phyloP scores from a whole-genome alignment of 805 yeast genomes.

The Candida coquimbonensis region DNA sequence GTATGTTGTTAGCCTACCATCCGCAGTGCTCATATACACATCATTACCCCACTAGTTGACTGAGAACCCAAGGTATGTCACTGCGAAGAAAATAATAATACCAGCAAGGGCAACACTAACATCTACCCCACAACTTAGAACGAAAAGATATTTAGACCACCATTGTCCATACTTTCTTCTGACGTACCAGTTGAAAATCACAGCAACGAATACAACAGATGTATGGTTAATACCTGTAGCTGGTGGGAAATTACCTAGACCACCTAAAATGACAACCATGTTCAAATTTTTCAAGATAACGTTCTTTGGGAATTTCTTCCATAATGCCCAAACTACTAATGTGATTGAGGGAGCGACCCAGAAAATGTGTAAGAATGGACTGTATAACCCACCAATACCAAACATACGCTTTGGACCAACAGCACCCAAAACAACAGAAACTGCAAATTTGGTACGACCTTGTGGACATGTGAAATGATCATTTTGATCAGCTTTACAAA shows the following conservation, averaged over 20 bases:
- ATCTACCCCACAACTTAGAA: slow-evolving; percentile 48
- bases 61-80: slow-evolving; percentile 34
- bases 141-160: slow-evolving; percentile 48
- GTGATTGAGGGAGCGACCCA: slow-evolving; percentile 24
- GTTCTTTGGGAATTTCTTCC: slow-evolving; percentile 37
- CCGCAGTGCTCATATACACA: slow-evolving; percentile 31
- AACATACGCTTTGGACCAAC: slow-evolving; percentile 42
- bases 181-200: slow-evolving; percentile 39
- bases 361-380: slow-evolving; percentile 31
- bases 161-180: slow-evolving; percentile 35
- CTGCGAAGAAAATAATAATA: slow-evolving; percentile 43
- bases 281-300: slow-evolving; percentile 12
- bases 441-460: slow-evolving; percentile 34
- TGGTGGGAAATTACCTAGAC: slow-evolving; percentile 45
- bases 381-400: slow-evolving; percentile 51
- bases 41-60: slow-evolving; percentile 64
- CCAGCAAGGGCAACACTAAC: slow-evolving; percentile 61
- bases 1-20: slow-evolving; percentile 17
- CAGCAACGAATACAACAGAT: slow-evolving; percentile 25
- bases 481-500: slow-evolving; percentile 29
- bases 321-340: slow-evolving; percentile 20
- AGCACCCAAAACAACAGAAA: slow-evolving; percentile 43
- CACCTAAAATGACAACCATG: slow-evolving; percentile 32
- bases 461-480: slow-evolving; percentile 36
- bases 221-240: slow-evolving; percentile 34